Conservation (phyloP, 768 basidiomycete genomes). For the Rhodocollybia butyracea region DNA sequence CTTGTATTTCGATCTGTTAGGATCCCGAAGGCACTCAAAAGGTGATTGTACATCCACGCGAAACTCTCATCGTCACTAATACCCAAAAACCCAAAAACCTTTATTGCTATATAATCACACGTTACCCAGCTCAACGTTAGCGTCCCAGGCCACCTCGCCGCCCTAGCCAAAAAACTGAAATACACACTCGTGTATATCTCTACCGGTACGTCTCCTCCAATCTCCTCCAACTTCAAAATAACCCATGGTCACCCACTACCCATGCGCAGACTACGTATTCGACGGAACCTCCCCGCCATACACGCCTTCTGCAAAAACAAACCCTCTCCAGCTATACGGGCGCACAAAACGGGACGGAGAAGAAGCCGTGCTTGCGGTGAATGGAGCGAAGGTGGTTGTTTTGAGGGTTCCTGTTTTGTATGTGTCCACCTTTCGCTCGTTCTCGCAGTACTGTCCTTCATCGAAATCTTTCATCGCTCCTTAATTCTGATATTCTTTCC, state of each 20-base stretch:
- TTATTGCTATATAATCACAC: no score
- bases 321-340: slow-evolving; percentile 90
- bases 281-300: slow-evolving; percentile 94
- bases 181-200: slow-evolving; percentile 89
- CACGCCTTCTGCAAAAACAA: slow-evolving; percentile 63
- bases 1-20: slow-evolving; percentile 27
- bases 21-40: slow-evolving; percentile 65
- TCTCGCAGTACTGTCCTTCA: background rate
- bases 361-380: slow-evolving; percentile 60
- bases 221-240: no score
- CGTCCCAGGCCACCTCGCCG: slow-evolving; percentile 71
- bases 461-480: background rate
- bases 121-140: slow-evolving; percentile 67
- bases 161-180: slow-evolving; percentile 54
- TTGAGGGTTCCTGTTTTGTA: slow-evolving; percentile 89
- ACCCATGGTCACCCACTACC: background rate
- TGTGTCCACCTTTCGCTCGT: slow-evolving; percentile 21
- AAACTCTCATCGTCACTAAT: background rate
- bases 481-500: background rate
- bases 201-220: slow-evolving; percentile 52
- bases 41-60: slow-evolving; percentile 32
- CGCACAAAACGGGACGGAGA: slow-evolving; percentile 87
- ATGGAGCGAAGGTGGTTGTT: slow-evolving; percentile 59
- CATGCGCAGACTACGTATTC: slow-evolving; percentile 84
- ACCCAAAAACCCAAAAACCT: no score